Conservation (phyloP, 2,329 filamentous ascomycete species). For the Diaporthe humulicola region DNA sequence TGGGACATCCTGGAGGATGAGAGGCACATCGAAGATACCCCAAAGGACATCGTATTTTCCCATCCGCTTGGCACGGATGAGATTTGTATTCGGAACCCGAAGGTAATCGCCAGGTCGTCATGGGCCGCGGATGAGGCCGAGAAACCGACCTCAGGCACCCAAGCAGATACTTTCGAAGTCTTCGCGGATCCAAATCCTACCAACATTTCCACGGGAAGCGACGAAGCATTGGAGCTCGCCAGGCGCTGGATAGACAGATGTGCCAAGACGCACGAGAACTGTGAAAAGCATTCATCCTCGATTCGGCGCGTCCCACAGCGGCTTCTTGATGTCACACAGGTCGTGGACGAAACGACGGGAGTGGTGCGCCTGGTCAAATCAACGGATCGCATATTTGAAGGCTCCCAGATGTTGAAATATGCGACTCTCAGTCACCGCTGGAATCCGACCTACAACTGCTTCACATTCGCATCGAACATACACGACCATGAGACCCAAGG, state of each 20-base stretch:
- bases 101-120: slow-evolving; percentile 10
- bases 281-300: not conserved
- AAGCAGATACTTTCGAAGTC: not conserved
- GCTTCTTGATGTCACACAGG: not conserved
- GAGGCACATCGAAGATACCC: slow-evolving; percentile 13
- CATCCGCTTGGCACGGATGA: slow-evolving; percentile 19
- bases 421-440: slow-evolving; percentile 13
- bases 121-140: not conserved
- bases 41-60: not conserved
- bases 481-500: not conserved
- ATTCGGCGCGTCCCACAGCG: not conserved
- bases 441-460: slow-evolving; percentile 20
- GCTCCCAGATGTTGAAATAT: not conserved
- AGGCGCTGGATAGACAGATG: not conserved
- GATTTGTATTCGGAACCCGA: not conserved
- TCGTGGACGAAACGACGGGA: not conserved
- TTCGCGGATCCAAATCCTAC: not conserved
- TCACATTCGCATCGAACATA: slow-evolving; percentile 15
- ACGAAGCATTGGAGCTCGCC: not conserved
- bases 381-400: not conserved
- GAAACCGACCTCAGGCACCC: not conserved
- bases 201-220: not conserved
- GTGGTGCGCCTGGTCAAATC: not conserved
- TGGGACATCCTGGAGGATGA: slow-evolving; percentile 27
- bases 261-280: not conserved